phyloP scores from a whole-genome alignment of 495 filamentous ascomycete species.

The Podospora conica region DNA sequence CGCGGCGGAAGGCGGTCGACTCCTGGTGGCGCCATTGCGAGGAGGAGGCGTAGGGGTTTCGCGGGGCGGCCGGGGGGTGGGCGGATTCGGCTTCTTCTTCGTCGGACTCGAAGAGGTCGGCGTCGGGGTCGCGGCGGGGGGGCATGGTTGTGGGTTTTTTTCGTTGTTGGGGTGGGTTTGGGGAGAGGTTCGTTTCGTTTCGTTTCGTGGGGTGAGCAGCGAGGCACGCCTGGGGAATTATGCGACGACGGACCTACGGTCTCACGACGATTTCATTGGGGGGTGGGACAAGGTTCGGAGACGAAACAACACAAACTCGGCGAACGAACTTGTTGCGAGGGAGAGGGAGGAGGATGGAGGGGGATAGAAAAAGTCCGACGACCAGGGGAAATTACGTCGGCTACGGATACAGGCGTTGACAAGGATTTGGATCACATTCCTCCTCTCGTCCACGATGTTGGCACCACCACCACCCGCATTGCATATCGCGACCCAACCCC shows the following conservation, averaged over 20 bases:
- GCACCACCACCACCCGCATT: not conserved
- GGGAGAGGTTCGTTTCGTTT: too few relatives aligned
- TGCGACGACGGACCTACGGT: too few relatives aligned
- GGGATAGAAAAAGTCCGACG: not conserved
- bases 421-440: not conserved
- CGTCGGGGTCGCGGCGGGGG: slow-evolving; percentile 7
- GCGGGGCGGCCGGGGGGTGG: slow-evolving; percentile 17
- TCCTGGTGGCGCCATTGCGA: slow-evolving; percentile 49
- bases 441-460: not conserved
- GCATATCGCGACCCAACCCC: not conserved
- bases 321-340: not conserved
- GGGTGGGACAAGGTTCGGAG: not conserved
- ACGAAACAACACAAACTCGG: not conserved
- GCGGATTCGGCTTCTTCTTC: slow-evolving; percentile 25
- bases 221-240: too few relatives aligned
- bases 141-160: not conserved
- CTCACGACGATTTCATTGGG: not conserved
- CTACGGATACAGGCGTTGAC: not conserved
- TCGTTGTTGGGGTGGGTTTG: not conserved
- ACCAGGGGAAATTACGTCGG: not conserved
- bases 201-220: too few relatives aligned
- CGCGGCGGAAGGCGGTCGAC: slow-evolving; percentile 38
- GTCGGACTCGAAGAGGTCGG: slow-evolving; percentile 19
- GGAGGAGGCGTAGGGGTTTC: slow-evolving; percentile 44
- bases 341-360: not conserved